A percentile compares a stretch with the other conserved stretches of the same genome.
Conservation (phyloP, 805 yeast genomes). For the Yarrowia hollandica region DNA sequence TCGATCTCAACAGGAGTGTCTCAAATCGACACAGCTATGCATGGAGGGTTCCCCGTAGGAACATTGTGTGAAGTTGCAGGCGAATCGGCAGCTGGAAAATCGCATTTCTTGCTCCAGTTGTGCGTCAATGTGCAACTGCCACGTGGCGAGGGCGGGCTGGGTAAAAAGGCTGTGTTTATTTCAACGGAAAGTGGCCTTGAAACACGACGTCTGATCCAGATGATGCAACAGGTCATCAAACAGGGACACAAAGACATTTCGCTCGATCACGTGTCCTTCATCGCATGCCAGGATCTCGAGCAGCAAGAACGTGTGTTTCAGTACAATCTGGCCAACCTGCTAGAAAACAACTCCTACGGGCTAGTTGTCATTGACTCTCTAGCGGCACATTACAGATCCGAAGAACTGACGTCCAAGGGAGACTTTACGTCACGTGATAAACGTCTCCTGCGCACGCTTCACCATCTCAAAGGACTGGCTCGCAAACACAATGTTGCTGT, state of each 20-base stretch:
- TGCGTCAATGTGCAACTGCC: slow-evolving; percentile 60
- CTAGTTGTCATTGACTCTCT: slow-evolving; percentile 77
- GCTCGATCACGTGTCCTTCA: slow-evolving; percentile 49
- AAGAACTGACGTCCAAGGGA: slow-evolving; percentile 26
- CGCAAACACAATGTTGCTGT: slow-evolving; percentile 54
- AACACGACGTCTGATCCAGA: slow-evolving; percentile 60
- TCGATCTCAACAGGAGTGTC: slow-evolving; percentile 53
- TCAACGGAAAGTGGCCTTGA: slow-evolving; percentile 77
- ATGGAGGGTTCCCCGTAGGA: slow-evolving; percentile 59
- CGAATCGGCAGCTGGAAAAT: slow-evolving; percentile 81
- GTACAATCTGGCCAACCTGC: slow-evolving; percentile 65
- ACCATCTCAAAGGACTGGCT: slow-evolving; percentile 53
- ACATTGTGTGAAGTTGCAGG: slow-evolving; percentile 77
- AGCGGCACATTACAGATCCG: slow-evolving; percentile 71
- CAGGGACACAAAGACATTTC: slow-evolving; percentile 34
- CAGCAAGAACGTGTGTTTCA: slow-evolving; percentile 69
- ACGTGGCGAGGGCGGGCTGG: slow-evolving; percentile 49
- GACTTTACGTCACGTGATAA: background rate
- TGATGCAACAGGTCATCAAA: slow-evolving; percentile 39
- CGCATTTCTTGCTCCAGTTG: slow-evolving; percentile 72
- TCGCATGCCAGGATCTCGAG: slow-evolving; percentile 66
- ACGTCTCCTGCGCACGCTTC: slow-evolving; percentile 43
- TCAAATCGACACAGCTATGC: slow-evolving; percentile 50
- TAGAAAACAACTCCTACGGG: slow-evolving; percentile 48
- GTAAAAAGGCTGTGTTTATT: slow-evolving; percentile 60